Evolutionary conservation across 2,329 filamentous ascomycete species (phyloP).

Genomic region (Aspergillus oerlinghausenensis): DNA sequence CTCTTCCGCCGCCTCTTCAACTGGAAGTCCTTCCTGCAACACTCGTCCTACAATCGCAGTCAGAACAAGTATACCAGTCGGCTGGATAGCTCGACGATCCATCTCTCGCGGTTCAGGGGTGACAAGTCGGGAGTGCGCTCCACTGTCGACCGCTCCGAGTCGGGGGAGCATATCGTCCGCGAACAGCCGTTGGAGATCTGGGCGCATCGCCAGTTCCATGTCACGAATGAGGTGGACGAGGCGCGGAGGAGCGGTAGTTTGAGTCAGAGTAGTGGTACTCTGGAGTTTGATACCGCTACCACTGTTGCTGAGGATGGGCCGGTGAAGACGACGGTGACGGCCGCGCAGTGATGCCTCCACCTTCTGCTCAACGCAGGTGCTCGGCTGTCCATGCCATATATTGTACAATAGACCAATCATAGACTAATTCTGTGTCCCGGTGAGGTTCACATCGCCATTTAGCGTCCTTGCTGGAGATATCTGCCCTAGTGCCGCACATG

Average conservation of each 20-base stretch:
- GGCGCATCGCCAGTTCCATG: slow-evolving; percentile 16
- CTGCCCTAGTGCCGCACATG: too few species aligned
- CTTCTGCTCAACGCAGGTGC: too few species aligned
- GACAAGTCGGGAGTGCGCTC: slow-evolving; percentile 7
- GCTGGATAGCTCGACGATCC: slow-evolving; percentile 8
- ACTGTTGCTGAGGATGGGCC: background rate
- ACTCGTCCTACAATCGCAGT: slow-evolving; percentile 12
- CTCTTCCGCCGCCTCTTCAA: slow-evolving; percentile 49
- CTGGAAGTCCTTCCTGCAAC: slow-evolving; percentile 25
- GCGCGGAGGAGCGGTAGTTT: background rate
- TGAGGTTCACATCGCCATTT: too few species aligned
- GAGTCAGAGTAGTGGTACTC: slow-evolving; percentile 1
- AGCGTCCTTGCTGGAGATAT: too few species aligned
- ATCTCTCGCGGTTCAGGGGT: slow-evolving; percentile 9
- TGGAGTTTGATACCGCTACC: slow-evolving; percentile 4
- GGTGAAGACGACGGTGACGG: slow-evolving; percentile 1
- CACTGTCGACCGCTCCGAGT: slow-evolving; percentile 5
- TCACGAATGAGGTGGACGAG: slow-evolving; percentile 13
- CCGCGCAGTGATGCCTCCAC: background rate
- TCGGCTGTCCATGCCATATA: too few species aligned
- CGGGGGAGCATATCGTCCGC: slow-evolving; percentile 6
- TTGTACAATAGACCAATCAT: too few species aligned
- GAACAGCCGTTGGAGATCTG: slow-evolving; percentile 15
- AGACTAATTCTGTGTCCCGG: too few species aligned
- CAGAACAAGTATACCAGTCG: slow-evolving; percentile 7